Conservation (phyloP, 176 grass and related monocot genomes). For the Avena sativa region DNA sequence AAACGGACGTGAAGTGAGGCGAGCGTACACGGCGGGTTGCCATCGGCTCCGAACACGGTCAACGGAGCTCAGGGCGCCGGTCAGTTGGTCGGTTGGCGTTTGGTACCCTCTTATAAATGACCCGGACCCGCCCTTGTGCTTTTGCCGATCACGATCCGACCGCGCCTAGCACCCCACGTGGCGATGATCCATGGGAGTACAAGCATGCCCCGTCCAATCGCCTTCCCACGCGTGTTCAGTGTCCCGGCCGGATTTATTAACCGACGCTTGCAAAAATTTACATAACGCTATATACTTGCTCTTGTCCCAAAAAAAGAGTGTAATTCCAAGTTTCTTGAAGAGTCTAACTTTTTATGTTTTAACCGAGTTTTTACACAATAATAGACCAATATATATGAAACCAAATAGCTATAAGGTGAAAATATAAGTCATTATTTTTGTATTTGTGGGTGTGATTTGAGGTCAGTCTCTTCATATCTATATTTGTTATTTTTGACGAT, state of each 20-base stretch:
- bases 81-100: slow-evolving; percentile 53
- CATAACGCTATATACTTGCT: too few species aligned
- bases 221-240: not conserved
- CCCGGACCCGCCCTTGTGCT: slow-evolving; percentile 18
- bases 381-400: too few species aligned
- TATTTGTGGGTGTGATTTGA: too few species aligned
- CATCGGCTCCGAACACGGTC: slow-evolving; percentile 40
- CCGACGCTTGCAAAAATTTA: too few species aligned
- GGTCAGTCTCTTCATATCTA: too few species aligned
- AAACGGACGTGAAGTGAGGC: not conserved
- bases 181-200: slow-evolving; percentile 32
- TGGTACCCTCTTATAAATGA: slow-evolving; percentile 44
- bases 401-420: too few species aligned
- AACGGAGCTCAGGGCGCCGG: slow-evolving; percentile 31
- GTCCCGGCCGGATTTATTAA: not conserved
- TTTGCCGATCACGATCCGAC: slow-evolving; percentile 33
- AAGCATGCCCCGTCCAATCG: slow-evolving; percentile 38
- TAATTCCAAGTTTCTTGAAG: too few species aligned
- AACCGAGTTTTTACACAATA: too few species aligned
- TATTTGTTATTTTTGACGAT: too few species aligned
- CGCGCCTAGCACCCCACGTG: slow-evolving; percentile 31
- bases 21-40: not conserved
- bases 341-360: too few species aligned
- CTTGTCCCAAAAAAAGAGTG: too few species aligned
- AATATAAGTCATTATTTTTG: too few species aligned